Percentiles rank a stretch among this genome's conserved stretches.
phyloP scores from a whole-genome alignment of 1,139 yeast species.

The Blastobotrys raffinosifermentans region DNA sequence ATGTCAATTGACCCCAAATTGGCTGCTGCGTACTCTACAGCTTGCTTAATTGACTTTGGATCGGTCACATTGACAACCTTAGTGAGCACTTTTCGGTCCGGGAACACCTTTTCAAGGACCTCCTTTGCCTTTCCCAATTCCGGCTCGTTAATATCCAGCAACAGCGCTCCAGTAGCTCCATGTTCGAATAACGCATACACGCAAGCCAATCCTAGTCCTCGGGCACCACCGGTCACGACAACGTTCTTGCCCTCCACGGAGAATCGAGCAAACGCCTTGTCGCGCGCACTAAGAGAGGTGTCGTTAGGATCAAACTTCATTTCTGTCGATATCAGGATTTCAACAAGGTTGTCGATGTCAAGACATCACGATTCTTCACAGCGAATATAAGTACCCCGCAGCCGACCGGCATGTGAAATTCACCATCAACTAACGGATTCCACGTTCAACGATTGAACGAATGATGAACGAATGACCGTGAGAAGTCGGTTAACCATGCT shows the following conservation, averaged over 20 bases:
- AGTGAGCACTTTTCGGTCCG: conserved; percentile 7
- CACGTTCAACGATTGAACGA: too few relatives aligned
- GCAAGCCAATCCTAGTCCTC: conserved; percentile 13
- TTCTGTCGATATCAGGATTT: too few relatives aligned
- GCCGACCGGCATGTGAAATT: too few relatives aligned
- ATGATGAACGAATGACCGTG: too few relatives aligned
- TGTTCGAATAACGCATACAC: conserved; percentile 15
- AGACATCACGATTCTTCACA: too few relatives aligned
- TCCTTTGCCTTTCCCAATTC: conserved; percentile 2
- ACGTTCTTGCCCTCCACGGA: conserved; percentile 11
- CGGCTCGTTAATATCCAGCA: conserved; percentile 7
- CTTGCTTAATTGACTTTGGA: background rate
- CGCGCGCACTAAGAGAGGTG: too few relatives aligned
- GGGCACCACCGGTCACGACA: conserved; percentile 14
- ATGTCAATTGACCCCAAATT: conserved; percentile 7
- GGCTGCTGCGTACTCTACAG: conserved; percentile 3
- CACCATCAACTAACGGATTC: too few relatives aligned
- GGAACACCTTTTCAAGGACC: conserved; percentile 5
- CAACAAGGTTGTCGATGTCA: too few relatives aligned
- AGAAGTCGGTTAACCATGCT: too few relatives aligned
- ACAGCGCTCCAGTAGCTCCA: conserved; percentile 8
- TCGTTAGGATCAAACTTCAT: too few relatives aligned
- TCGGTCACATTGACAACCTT: conserved; percentile 7
- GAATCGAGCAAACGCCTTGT: conserved; percentile 10
- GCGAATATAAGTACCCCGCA: too few relatives aligned